Conservation (phyloP, 164 flowering plant species). For the Liquidambar formosana region DNA sequence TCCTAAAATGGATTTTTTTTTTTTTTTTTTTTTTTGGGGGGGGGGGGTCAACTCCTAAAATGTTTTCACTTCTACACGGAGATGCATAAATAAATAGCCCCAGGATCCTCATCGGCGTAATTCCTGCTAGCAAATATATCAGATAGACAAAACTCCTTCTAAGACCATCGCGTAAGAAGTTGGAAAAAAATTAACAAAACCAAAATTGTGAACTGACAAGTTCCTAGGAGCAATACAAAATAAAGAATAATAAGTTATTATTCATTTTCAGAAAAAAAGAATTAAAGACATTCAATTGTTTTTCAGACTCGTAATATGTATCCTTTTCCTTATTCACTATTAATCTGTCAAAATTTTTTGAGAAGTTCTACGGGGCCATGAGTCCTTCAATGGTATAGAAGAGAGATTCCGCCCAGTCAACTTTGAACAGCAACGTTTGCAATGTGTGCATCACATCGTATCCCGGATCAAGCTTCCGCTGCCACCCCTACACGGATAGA, state of each 20-base stretch:
- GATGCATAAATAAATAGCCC: too few species aligned
- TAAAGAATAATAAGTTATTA: neutral
- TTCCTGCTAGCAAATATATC: too few species aligned
- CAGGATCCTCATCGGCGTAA: too few species aligned
- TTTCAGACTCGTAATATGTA: neutral
- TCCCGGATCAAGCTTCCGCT: constrained; percentile 65
- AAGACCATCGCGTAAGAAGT: too few species aligned
- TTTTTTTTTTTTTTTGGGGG: too few species aligned
- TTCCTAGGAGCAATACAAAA: neutral
- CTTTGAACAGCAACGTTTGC: constrained; percentile 55
- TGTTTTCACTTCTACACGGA: too few species aligned
- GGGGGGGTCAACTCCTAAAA: too few species aligned
- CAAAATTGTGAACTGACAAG: neutral
- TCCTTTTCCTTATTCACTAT: neutral
- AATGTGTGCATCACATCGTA: constrained; percentile 56
- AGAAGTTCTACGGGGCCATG: constrained; percentile 50
- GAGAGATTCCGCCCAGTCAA: constrained; percentile 65
- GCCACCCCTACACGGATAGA: constrained; percentile 54
- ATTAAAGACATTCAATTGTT: neutral
- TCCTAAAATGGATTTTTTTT: too few species aligned
- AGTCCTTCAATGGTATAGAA: constrained; percentile 61
- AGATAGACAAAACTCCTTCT: too few species aligned
- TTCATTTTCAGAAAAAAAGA: too few species aligned
- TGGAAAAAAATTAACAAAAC: too few species aligned
- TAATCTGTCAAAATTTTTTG: neutral